Evolutionary conservation across 1,284 basidiomycete species (phyloP).

Genomic region (Ganoderma multipileum): DNA sequence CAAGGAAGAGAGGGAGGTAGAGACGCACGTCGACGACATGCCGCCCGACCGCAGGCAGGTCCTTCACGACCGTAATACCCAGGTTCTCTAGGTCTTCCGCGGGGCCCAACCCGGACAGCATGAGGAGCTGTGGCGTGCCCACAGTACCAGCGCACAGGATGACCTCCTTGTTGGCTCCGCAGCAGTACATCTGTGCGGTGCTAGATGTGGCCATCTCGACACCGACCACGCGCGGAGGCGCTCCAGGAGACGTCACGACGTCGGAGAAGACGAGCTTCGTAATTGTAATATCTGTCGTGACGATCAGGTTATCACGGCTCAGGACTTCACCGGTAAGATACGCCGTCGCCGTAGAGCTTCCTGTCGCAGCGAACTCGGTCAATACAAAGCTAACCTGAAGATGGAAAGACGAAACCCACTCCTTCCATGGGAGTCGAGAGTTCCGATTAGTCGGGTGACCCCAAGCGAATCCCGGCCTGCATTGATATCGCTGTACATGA

Average conservation of each 20-base stretch:
- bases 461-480: slow-evolving; percentile 34
- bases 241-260: slow-evolving; percentile 6
- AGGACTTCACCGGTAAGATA: slow-evolving; percentile 46
- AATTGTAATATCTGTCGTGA: slow-evolving; percentile 15
- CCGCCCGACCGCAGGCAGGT: slow-evolving; percentile 51
- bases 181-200: slow-evolving; percentile 34
- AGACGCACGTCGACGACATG: slow-evolving; percentile 47
- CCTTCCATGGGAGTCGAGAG: slow-evolving; percentile 39
- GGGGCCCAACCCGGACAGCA: slow-evolving; percentile 58
- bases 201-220: slow-evolving; percentile 39
- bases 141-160: slow-evolving; percentile 51
- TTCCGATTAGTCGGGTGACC: slow-evolving; percentile 36
- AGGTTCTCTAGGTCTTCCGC: slow-evolving; percentile 42
- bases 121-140: slow-evolving; percentile 53
- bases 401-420: slow-evolving; percentile 31
- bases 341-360: slow-evolving; percentile 47
- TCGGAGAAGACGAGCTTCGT: slow-evolving; percentile 37
- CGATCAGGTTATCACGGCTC: slow-evolving; percentile 45
- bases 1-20: not conserved
- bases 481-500: slow-evolving; percentile 40
- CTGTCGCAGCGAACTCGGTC: slow-evolving; percentile 16
- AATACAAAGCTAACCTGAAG: not conserved
- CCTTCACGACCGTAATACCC: slow-evolving; percentile 45
- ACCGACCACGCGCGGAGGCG: slow-evolving; percentile 34
- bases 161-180: slow-evolving; percentile 45